These are phyloP conservation scores for Lathyrus oleraceus DNA, from an alignment of 306 rosid species.

Conservation along the genomic window DNA sequence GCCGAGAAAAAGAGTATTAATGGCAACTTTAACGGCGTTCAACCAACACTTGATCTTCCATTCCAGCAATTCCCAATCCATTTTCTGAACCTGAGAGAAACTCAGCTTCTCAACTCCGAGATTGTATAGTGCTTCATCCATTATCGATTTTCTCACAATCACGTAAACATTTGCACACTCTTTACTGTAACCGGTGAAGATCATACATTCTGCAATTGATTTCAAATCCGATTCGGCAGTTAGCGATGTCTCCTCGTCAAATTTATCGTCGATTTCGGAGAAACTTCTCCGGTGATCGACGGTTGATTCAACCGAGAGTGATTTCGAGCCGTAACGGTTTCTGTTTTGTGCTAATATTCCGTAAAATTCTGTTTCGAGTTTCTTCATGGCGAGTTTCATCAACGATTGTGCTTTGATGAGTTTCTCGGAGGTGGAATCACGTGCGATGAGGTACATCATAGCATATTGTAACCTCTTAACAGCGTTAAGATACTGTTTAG, in stretches of 20 bases:
- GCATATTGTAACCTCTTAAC: conserved; percentile 63
- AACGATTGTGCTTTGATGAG: conserved; percentile 56
- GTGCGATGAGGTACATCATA: conserved; percentile 56
- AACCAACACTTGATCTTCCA: conserved; percentile 67
- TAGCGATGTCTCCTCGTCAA: conserved; percentile 44
- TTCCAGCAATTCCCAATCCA: conserved; percentile 72
- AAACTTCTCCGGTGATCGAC: conserved; percentile 36
- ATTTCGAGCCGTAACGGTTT: conserved; percentile 48
- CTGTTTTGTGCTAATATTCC: conserved; percentile 48
- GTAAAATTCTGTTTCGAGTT: conserved; percentile 67
- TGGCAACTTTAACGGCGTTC: conserved; percentile 52
- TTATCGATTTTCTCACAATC: conserved; percentile 53
- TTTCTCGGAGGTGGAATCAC: conserved; percentile 39
- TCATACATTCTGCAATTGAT: conserved; percentile 75
- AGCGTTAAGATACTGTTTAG: conserved; percentile 56
- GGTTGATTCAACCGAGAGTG: conserved; percentile 49
- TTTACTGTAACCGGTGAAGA: conserved; percentile 56
- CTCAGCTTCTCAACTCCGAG: conserved; percentile 67
- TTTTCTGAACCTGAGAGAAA: conserved; percentile 61
- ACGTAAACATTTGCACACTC: conserved; percentile 68
- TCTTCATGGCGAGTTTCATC: conserved; percentile 73
- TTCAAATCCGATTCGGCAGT: conserved; percentile 59
- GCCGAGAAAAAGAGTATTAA: conserved; percentile 52
- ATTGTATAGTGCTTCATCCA: conserved; percentile 62
- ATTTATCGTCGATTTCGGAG: conserved; percentile 60